A percentile compares a stretch with the other conserved stretches of the same genome.
Conservation (phyloP, 208 protist species). For the Leishmania arabica region DNA sequence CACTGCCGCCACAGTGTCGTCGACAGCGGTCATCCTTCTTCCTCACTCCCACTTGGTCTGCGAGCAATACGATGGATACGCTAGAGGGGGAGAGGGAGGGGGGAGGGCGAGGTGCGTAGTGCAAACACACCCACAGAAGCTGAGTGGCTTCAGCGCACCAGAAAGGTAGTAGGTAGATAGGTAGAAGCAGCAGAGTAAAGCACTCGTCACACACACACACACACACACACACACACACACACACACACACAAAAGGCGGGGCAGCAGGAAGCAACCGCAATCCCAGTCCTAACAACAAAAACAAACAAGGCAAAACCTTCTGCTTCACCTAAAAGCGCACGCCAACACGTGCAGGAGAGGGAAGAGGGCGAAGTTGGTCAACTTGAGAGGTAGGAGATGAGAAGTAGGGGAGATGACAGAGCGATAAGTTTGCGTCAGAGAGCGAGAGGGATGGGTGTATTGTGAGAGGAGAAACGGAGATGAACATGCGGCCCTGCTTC, state of each 20-base stretch:
- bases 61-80: neutral
- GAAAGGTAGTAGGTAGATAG: neutral
- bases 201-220: neutral
- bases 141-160: neutral
- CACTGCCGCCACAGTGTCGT: neutral
- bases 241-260: neutral
- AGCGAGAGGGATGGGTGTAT: neutral
- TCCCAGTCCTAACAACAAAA: too few relatives aligned
- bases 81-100: neutral
- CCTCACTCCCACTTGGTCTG: neutral
- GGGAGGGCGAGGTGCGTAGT: neutral
- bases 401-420: neutral
- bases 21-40: conserved; percentile 2
- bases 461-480: neutral
- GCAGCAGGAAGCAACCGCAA: neutral
- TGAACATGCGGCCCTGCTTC: neutral
- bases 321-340: neutral
- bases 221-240: neutral
- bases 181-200: neutral
- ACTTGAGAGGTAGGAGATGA: neutral
- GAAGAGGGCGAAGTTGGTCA: neutral
- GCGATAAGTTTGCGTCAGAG: neutral
- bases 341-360: neutral
- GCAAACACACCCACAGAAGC: neutral
- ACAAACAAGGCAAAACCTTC: neutral